Percentiles rank a stretch among this genome's conserved stretches.
phyloP scores from a whole-genome alignment of 2,329 filamentous ascomycete species.

The Phialophora expanda region DNA sequence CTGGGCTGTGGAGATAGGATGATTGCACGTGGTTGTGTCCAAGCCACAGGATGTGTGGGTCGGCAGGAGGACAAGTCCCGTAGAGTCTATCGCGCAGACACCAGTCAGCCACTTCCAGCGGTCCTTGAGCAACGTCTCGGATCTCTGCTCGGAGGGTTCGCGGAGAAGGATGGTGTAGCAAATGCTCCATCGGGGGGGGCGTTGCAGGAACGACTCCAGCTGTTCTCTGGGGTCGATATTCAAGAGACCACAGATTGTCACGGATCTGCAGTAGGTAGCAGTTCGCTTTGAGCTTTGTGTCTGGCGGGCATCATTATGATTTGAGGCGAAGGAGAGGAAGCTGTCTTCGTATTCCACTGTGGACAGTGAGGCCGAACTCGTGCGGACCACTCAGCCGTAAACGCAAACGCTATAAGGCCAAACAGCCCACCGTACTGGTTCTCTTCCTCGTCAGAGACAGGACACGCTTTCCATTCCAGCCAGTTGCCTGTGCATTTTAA shows the following conservation, averaged over 20 bases:
- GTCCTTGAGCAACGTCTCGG: background rate
- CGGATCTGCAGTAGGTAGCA: background rate
- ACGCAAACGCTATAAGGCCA: background rate
- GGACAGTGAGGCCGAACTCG: background rate
- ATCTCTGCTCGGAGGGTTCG: background rate
- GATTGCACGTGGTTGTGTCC: background rate
- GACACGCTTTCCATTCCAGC: conserved; percentile 5
- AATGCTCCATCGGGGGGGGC: background rate
- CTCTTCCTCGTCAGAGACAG: background rate
- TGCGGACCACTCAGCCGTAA: background rate
- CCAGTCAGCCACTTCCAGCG: background rate
- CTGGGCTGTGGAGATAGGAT: background rate
- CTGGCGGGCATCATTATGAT: background rate
- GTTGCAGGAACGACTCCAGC: background rate
- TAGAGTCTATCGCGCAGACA: background rate
- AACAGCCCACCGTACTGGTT: background rate
- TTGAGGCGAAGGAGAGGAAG: background rate
- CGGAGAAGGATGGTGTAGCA: background rate
- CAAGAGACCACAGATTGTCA: background rate
- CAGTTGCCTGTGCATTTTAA: background rate
- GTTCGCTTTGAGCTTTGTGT: background rate
- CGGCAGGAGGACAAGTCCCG: background rate
- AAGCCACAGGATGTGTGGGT: background rate
- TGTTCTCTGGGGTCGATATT: background rate
- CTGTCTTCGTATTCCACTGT: background rate